These are phyloP conservation scores for Aspergillus sp. DNA, from an alignment of 2,329 filamentous ascomycete species.

Conservation along the genomic window DNA sequence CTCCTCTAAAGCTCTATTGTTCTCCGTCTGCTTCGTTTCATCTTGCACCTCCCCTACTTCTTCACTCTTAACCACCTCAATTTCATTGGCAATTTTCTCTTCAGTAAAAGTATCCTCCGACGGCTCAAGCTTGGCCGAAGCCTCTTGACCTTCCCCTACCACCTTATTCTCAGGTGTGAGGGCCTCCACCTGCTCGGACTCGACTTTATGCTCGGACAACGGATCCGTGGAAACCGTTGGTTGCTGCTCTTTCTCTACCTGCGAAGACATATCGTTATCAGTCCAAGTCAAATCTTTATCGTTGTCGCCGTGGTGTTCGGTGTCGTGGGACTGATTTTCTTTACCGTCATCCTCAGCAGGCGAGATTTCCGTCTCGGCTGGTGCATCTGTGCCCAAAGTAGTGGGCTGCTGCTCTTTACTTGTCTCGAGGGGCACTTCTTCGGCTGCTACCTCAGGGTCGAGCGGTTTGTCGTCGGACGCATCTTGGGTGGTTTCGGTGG, in stretches of 20 bases:
- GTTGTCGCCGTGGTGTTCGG: conserved; percentile 34
- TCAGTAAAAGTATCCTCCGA: conserved; percentile 4
- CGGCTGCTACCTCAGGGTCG: conserved; percentile 4
- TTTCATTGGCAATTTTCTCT: not conserved
- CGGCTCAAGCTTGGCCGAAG: conserved; percentile 5
- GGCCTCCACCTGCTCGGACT: conserved; percentile 16
- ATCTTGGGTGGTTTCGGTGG: not conserved
- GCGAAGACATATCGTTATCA: conserved; percentile 46
- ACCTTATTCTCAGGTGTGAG: conserved; percentile 4
- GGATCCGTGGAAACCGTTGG: conserved; percentile 34
- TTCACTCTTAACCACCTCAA: not conserved
- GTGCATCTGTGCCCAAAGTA: conserved; percentile 19
- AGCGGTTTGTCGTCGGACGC: conserved; percentile 15
- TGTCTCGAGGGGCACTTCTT: conserved; percentile 14
- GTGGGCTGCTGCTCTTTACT: conserved; percentile 16
- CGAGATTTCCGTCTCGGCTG: conserved; percentile 29
- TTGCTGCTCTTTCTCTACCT: conserved; percentile 43
- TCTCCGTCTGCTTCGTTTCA: not conserved
- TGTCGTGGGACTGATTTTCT: conserved; percentile 46
- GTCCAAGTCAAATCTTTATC: conserved; percentile 43
- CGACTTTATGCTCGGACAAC: conserved; percentile 28
- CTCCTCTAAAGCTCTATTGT: not conserved
- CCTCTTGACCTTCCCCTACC: conserved; percentile 1
- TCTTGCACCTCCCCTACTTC: not conserved
- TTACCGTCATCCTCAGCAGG: conserved; percentile 46